Conservation (phyloP, 2,329 filamentous ascomycete species). For the Anisogramma anomala region DNA sequence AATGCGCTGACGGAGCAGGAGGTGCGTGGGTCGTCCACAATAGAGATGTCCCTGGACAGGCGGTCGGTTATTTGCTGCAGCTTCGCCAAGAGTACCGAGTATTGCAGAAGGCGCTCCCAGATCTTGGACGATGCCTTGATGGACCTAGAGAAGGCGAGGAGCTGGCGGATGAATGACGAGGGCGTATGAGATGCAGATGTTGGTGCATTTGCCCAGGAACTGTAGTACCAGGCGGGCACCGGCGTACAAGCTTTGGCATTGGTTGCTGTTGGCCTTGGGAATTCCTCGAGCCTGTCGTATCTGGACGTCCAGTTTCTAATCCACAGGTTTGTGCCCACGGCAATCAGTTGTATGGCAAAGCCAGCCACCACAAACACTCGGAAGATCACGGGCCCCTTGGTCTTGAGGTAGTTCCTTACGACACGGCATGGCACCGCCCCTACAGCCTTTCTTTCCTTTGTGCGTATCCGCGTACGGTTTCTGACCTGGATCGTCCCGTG, state of each 20-base stretch:
- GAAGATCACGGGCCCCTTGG: neutral
- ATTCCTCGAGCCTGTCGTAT: neutral
- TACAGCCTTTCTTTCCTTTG: neutral
- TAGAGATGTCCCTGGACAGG: neutral
- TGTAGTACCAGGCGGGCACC: neutral
- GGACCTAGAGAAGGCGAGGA: neutral
- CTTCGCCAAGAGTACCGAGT: neutral
- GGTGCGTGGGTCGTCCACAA: neutral
- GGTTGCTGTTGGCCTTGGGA: no score
- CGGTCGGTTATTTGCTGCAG: neutral
- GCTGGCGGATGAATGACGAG: neutral
- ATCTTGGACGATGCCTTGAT: neutral
- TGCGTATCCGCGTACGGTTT: no score
- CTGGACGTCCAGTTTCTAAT: neutral
- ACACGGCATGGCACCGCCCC: neutral
- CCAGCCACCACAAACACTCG: neutral
- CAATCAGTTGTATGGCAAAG: neutral
- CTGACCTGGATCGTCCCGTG: neutral
- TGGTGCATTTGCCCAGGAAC: neutral
- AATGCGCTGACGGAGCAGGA: neutral
- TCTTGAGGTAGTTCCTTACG: neutral
- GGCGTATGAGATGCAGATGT: neutral
- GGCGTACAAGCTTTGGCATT: neutral
- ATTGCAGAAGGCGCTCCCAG: neutral
- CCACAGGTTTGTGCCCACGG: neutral